A percentile compares a stretch with the other conserved stretches of the same genome.
Evolutionary conservation across 1,284 basidiomycete genomes (phyloP).

Genomic region (Pulveroboletus sp.): DNA sequence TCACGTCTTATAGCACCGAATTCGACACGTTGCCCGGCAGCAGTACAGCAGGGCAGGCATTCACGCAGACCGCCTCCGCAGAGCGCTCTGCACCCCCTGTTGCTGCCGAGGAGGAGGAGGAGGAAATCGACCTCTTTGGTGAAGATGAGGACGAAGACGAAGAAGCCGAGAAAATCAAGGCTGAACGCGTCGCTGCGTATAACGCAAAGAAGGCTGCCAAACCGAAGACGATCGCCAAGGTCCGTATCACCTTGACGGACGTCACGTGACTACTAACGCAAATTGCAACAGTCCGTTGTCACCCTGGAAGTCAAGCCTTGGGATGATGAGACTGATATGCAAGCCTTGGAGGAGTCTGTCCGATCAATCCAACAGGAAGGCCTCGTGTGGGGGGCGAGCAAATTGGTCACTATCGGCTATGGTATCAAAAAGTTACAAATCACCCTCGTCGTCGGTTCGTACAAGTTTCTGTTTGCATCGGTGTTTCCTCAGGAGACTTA

Average conservation of each 20-base stretch:
- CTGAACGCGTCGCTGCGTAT: constrained; percentile 94
- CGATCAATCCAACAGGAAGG: constrained; percentile 89
- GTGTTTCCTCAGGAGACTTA: not conserved
- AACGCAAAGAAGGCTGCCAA: constrained; percentile 92
- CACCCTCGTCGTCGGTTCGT: constrained; percentile 89
- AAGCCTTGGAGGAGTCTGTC: constrained; percentile 78
- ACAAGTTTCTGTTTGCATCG: not conserved
- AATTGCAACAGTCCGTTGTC: constrained; percentile 73
- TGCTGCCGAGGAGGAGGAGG: constrained; percentile 86
- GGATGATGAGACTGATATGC: constrained; percentile 99
- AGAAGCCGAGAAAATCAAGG: constrained; percentile 94
- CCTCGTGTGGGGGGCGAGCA: constrained; percentile 92
- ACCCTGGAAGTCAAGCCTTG: constrained; percentile 98
- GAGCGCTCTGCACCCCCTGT: constrained; percentile 48
- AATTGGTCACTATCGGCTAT: constrained; percentile 92
- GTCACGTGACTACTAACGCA: constrained; percentile 10
- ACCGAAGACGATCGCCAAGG: constrained; percentile 88
- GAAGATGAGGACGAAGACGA: constrained; percentile 91
- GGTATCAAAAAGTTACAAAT: constrained; percentile 94
- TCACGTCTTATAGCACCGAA: constrained; percentile 84
- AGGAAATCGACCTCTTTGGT: constrained; percentile 91
- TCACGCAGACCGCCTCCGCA: constrained; percentile 53
- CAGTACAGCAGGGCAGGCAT: constrained; percentile 79
- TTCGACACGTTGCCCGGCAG: constrained; percentile 81
- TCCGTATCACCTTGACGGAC: constrained; percentile 39